Conservation (phyloP, 495 filamentous ascomycete species). For the Aspergillus campestris region DNA sequence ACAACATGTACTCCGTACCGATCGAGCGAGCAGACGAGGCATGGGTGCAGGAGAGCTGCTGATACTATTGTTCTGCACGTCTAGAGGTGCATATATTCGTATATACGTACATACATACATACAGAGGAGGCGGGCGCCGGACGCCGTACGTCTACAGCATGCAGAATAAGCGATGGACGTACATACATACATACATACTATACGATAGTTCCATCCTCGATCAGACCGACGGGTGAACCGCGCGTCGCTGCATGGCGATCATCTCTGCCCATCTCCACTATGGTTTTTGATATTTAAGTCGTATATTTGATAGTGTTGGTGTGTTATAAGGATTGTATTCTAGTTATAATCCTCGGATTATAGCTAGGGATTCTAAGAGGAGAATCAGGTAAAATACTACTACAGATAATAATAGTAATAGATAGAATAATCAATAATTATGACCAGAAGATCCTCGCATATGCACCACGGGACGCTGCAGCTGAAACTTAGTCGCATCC, state of each 20-base stretch:
- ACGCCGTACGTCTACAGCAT: too few species aligned
- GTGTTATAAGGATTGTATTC: too few species aligned
- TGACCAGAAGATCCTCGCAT: conserved; percentile 10
- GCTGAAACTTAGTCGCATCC: conserved; percentile 14
- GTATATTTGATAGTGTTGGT: too few species aligned
- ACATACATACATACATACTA: background rate
- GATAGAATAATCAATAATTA: background rate
- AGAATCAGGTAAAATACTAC: background rate
- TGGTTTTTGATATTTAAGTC: too few species aligned
- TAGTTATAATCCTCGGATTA: background rate
- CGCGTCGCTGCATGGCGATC: background rate
- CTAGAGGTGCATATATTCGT: background rate
- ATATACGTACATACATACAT: background rate
- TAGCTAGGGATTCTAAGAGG: background rate
- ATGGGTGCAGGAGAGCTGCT: too few species aligned
- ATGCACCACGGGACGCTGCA: conserved; percentile 23
- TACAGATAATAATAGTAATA: background rate
- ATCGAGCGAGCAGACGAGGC: too few species aligned
- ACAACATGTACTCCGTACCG: too few species aligned
- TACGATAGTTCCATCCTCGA: background rate
- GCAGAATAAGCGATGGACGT: background rate
- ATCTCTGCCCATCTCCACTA: too few species aligned
- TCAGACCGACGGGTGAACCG: conserved; percentile 4
- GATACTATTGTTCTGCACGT: too few species aligned
- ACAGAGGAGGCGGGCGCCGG: background rate